Percentiles rank a stretch among this genome's conserved stretches.
Evolutionary conservation across 257 asterid genomes (phyloP).

Genomic region (Solanum commersonii): DNA sequence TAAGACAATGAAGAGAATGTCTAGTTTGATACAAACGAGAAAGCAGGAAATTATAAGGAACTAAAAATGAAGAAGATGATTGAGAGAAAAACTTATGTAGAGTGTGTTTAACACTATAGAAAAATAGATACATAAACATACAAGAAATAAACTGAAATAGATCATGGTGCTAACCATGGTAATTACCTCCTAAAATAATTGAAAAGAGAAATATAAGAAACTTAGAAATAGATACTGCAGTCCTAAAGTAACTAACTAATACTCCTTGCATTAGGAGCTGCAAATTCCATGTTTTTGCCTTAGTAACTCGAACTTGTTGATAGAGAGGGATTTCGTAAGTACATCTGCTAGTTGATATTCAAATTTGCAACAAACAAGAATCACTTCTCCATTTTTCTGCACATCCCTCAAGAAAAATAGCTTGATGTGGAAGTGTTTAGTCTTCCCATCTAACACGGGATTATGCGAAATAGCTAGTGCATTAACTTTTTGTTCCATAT

Average conservation of each 20-base stretch:
- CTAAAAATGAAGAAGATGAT: not conserved
- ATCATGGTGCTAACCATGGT: not conserved
- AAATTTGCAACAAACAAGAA: no score
- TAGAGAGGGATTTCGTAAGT: no score
- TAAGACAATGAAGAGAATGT: not conserved
- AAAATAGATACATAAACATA: not conserved
- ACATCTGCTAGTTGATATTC: no score
- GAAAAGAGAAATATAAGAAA: not conserved
- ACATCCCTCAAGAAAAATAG: no score
- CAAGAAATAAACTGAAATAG: not conserved
- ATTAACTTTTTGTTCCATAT: no score
- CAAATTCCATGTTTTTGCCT: no score
- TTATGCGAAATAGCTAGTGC: no score
- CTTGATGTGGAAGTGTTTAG: no score
- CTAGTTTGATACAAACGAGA: not conserved
- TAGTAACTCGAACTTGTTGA: no score
- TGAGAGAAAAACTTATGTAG: not conserved
- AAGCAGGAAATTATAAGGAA: not conserved
- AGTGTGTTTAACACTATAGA: not conserved
- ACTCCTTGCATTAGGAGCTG: not conserved
- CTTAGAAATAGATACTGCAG: not conserved
- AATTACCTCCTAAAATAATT: not conserved
- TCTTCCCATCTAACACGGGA: no score
- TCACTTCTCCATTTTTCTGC: no score
- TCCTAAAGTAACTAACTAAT: not conserved